Percentiles rank a stretch among this genome's conserved stretches.
Evolutionary conservation across 768 basidiomycete genomes (phyloP).

Genomic region (Russula sp.): DNA sequence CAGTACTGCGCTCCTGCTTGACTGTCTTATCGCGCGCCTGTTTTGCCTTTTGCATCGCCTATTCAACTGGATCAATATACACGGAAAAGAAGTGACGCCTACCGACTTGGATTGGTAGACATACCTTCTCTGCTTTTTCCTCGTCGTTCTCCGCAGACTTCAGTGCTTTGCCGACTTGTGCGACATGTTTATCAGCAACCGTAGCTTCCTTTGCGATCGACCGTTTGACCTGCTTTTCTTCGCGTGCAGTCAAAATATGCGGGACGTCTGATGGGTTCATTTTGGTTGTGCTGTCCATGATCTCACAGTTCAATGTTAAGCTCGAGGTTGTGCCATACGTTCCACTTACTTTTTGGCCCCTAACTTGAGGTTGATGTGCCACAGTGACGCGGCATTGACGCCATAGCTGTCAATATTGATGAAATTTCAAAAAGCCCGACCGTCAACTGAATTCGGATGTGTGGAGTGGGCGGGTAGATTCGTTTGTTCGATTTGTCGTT

Average conservation of each 20-base stretch:
- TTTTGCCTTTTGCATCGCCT: slow-evolving; percentile 49
- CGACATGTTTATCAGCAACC: slow-evolving; percentile 39
- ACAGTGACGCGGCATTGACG: neutral
- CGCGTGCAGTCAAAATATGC: neutral
- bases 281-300: slow-evolving; percentile 11
- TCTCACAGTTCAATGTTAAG: neutral
- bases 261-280: slow-evolving; percentile 17
- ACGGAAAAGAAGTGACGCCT: neutral
- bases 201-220: slow-evolving; percentile 49
- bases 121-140: slow-evolving; percentile 50
- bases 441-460: neutral
- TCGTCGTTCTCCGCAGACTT: slow-evolving; percentile 56
- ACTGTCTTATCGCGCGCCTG: slow-evolving; percentile 48
- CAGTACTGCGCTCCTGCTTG: slow-evolving; percentile 49
- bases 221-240: slow-evolving; percentile 43
- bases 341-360: no score
- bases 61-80: neutral
- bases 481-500: no score
- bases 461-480: neutral
- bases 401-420: neutral
- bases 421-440: neutral
- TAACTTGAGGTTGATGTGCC: neutral
- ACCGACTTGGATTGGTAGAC: neutral
- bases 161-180: slow-evolving; percentile 41
- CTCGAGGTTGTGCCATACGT: neutral